Conservation (phyloP, 1,139 yeast species). For the Spencermartinsiella ligniputridi region DNA sequence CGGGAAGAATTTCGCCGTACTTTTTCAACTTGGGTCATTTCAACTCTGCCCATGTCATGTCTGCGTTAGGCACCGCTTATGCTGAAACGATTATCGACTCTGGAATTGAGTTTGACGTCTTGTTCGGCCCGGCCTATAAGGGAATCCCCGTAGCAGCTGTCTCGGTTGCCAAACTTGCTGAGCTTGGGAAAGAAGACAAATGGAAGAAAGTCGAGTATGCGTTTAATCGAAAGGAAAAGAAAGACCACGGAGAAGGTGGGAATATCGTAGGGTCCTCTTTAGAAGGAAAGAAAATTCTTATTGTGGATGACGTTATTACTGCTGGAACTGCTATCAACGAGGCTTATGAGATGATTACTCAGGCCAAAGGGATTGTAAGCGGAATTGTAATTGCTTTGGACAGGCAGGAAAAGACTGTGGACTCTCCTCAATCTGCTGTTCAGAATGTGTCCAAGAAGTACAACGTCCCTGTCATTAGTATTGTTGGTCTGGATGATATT, state of each 20-base stretch:
- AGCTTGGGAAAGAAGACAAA: conserved; percentile 67
- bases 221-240: conserved; percentile 62
- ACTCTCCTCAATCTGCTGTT: conserved; percentile 65
- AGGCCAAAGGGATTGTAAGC: conserved; percentile 66
- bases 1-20: conserved; percentile 93
- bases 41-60: conserved; percentile 72
- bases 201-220: conserved; percentile 49
- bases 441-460: conserved; percentile 69
- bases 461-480: conserved; percentile 77
- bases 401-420: conserved; percentile 83
- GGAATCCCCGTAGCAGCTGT: conserved; percentile 95
- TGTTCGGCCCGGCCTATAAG: conserved; percentile 97
- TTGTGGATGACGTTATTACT: conserved; percentile 96
- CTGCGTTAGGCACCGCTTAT: conserved; percentile 78
- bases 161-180: conserved; percentile 87
- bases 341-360: conserved; percentile 74
- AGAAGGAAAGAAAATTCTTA: conserved; percentile 65
- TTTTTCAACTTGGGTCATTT: conserved; percentile 92
- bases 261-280: conserved; percentile 81
- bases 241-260: conserved; percentile 99
- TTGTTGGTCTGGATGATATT: conserved; percentile 73
- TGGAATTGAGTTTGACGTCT: conserved; percentile 78
- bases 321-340: conserved; percentile 98
- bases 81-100: conserved; percentile 82
- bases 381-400: conserved; percentile 91